Base-by-base conservation (phyloP, 139 green algal genomes). In the Haematococcus lacustris region DNA sequence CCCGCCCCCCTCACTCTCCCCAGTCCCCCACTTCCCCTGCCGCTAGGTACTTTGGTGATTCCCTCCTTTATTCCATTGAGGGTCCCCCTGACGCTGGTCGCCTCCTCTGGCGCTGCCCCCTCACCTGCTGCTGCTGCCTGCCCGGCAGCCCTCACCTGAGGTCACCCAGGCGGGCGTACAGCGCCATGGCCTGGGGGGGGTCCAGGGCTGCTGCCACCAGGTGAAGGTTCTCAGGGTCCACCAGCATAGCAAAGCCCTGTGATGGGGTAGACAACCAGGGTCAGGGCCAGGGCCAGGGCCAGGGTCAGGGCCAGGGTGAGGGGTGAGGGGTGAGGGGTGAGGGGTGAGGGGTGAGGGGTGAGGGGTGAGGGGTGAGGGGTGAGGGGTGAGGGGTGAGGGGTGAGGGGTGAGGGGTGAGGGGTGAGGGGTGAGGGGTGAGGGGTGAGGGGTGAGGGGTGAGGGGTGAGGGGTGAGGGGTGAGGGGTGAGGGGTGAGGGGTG, bases 181-280 rank as follows among this genome's bases (percentile, higher is more conserved):
- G 25, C 21, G 51, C 30, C 3, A 35, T 35, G 4, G 53, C 51
- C 7, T 53, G 33, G 30, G 21, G 13, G 34, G 51, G 13, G 3
- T 38, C 26, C 53, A 74, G 69, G 3, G 30, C 51, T 6, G 21
- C 25, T 2, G 70, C 9, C 9, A 62, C 30, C 28, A n/a, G 3
- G 30, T 61, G 37, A 39, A 77, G 41, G 34, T 71, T 53, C 61
- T 77, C 61, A 9, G 72, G 72, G 34, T 77, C 63, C 2, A 43
- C 34, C 62, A 77, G 63, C 28, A 66, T 3, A 35, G 63, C 72
- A 60, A 72, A 77, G 38, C 32, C 61, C 71, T 76, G 60, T n/a
- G n/a, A n/a, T n/a, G n/a, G n/a, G n/a, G n/a, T n/a, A n/a, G n/a
- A n/a, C n/a, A n/a, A n/a, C n/a, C n/a, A n/a, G n/a, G n/a, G n/a